phyloP scores from a whole-genome alignment of 441 rosid species.

The Arabidopsis lyrata region DNA sequence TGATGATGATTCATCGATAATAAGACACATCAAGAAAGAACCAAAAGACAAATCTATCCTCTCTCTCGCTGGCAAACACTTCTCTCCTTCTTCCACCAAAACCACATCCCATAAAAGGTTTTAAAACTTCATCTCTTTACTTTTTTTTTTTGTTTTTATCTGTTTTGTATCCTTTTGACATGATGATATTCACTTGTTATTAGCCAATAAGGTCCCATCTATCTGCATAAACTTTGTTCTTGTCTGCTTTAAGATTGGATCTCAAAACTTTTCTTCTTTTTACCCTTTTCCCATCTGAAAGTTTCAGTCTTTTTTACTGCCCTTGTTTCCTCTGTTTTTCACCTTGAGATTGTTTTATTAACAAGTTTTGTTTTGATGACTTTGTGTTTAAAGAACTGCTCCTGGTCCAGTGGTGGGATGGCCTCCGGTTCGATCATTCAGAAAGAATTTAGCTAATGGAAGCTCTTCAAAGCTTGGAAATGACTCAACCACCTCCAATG shows the following conservation, averaged over 20 bases:
- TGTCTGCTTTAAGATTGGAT: conserved; percentile 29
- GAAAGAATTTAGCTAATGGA: conserved; percentile 79
- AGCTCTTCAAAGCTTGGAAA: conserved; percentile 61
- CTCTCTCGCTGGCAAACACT: conserved; percentile 49
- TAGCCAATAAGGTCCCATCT: conserved; percentile 30
- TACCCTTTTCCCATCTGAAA: not conserved
- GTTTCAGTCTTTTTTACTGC: conserved; percentile 11
- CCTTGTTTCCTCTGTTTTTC: conserved; percentile 6
- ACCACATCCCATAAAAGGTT: conserved; percentile 93
- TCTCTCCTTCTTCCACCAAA: conserved; percentile 37
- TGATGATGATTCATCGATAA: conserved; percentile 49
- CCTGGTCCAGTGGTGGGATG: conserved; percentile 97
- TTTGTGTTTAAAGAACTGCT: conserved; percentile 63
- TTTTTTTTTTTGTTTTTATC: conserved; percentile 8
- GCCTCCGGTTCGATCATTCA: conserved; percentile 90
- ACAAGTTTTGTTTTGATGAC: conserved; percentile 4
- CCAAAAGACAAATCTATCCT: conserved; percentile 54
- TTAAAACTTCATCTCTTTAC: not conserved
- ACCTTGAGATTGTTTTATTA: not conserved
- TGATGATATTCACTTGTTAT: conserved; percentile 55
- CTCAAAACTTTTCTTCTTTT: conserved; percentile 13
- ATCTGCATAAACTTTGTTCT: conserved; percentile 31
- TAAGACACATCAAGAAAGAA: conserved; percentile 42
- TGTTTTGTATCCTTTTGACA: conserved; percentile 44
- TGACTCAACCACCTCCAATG: conserved; percentile 54